Conservation (phyloP, 371 early-diverging fungal species). For the Funneliformis caledonium region DNA sequence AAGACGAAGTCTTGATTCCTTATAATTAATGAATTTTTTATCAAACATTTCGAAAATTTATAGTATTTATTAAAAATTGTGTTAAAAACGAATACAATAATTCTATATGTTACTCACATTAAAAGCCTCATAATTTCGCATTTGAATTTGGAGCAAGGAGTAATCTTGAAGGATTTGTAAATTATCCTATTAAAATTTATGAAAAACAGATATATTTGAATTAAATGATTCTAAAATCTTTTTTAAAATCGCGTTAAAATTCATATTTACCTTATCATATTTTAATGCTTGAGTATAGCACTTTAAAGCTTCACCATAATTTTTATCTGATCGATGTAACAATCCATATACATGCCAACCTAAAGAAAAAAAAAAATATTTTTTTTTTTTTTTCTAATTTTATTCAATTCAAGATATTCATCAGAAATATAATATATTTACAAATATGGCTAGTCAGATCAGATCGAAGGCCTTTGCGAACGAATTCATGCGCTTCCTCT, state of each 20-base stretch:
- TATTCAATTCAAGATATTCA: neutral
- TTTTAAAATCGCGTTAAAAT: neutral
- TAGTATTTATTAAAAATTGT: neutral
- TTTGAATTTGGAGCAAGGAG: slow-evolving; percentile 85
- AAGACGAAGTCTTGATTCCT: slow-evolving; percentile 74
- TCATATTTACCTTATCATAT: slow-evolving; percentile 72
- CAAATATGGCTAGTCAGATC: slow-evolving; percentile 88
- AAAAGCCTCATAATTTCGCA: slow-evolving; percentile 85
- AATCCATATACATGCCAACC: slow-evolving; percentile 98
- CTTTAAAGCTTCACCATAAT: slow-evolving; percentile 92
- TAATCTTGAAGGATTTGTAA: slow-evolving; percentile 90
- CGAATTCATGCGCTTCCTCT: slow-evolving; percentile 89
- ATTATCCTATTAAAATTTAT: slow-evolving; percentile 65
- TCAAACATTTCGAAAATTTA: neutral
- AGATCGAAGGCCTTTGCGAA: slow-evolving; percentile 82
- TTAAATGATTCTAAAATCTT: neutral
- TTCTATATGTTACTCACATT: slow-evolving; percentile 53
- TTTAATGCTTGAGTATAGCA: slow-evolving; percentile 90
- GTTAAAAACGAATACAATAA: neutral
- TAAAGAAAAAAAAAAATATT: slow-evolving; percentile 42
- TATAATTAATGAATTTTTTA: slow-evolving; percentile 4
- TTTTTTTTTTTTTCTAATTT: neutral
- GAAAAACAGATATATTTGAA: neutral
- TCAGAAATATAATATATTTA: slow-evolving; percentile 48
- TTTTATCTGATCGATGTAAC: slow-evolving; percentile 87